phyloP scores from a whole-genome alignment of 495 filamentous ascomycete species.

The Cairneyella variabilis region DNA sequence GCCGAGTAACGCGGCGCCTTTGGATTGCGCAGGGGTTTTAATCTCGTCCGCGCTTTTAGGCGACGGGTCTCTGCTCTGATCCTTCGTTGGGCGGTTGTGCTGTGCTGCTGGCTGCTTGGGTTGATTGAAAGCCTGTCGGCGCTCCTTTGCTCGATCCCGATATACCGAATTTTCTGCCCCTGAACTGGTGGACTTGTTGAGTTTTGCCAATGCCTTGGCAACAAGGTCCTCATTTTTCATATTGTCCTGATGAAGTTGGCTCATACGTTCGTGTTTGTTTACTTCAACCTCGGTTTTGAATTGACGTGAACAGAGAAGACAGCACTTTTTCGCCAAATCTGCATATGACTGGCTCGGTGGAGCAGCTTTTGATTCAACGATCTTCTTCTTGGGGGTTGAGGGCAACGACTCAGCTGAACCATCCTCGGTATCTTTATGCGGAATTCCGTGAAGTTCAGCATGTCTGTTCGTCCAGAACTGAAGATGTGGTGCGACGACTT shows the following conservation, averaged over 20 bases:
- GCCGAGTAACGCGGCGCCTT: constrained; percentile 76
- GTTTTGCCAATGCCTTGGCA: constrained; percentile 55
- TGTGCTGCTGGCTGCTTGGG: constrained; percentile 49
- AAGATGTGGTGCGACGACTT: constrained; percentile 61
- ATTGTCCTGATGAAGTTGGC: constrained; percentile 69
- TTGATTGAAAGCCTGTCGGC: constrained; percentile 71
- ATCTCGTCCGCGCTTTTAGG: constrained; percentile 24
- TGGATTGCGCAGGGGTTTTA: constrained; percentile 51
- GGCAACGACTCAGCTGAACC: constrained; percentile 20
- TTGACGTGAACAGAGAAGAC: constrained; percentile 70
- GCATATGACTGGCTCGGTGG: constrained; percentile 59
- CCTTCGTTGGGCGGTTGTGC: constrained; percentile 33
- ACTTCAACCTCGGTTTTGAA: constrained; percentile 68
- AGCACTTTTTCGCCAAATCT: constrained; percentile 66
- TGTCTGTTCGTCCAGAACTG: constrained; percentile 88
- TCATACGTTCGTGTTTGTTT: constrained; percentile 72
- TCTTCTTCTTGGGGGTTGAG: constrained; percentile 20
- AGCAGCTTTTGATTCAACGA: constrained; percentile 1
- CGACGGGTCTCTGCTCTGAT: not conserved
- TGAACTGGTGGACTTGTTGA: constrained; percentile 47
- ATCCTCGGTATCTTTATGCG: constrained; percentile 20
- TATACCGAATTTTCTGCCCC: constrained; percentile 47
- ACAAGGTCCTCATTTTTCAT: constrained; percentile 56
- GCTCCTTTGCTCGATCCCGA: constrained; percentile 79
- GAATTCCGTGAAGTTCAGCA: constrained; percentile 70